Base-by-base conservation (phyloP, 1,284 basidiomycete species). In the Farysia itapuensis region DNA sequence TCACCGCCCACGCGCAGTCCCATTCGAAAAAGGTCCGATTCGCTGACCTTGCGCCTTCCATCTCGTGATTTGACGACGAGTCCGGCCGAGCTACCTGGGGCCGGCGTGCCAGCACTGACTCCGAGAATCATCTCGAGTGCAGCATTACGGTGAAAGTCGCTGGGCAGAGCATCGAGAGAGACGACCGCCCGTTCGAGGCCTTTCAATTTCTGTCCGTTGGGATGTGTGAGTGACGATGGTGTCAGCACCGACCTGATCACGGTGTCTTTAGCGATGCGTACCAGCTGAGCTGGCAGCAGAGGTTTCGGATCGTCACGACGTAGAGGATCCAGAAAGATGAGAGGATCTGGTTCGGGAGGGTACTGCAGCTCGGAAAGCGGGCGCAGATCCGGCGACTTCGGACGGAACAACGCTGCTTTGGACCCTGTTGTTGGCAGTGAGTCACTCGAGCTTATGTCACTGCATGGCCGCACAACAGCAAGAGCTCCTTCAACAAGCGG, bases 41-140 rank as follows among this genome's bases (percentile, higher is more conserved):
- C 74, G 20, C 60, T 59, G 15, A 75, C 67, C 19, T 64, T 52
- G 2, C 64, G 42, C 19, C 48, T 34, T 2, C 51, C 61, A 21
- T 52, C 56, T 16, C 42, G 53, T 2, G 35, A 42, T 0, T 25
- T 21, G 33, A 44, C 47, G 26, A 41, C 50, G 21, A 50, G 26
- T 16, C 43, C 33, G 15, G 24, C 31, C 25, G 53, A 32, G 36
- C 39, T 26, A 32, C 48, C 39, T 46, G 39, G 31, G 43, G 69
- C 11, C 54, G 29, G 32, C 42, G 54, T 35, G 22, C 23, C 3
- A 36, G 54, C 34, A 15, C 63, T 49, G 15, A 75, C 63, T 18
- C 73, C 73, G 16, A 76, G 65, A 28, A 76, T 72, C 47, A 74
- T 65, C 52, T 76, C 66, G 35, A 76, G 46, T 24, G 74, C 74